Evolutionary conservation across 352 stramenopile genomes (phyloP).

Genomic region (Pythium aphanidermatum): DNA sequence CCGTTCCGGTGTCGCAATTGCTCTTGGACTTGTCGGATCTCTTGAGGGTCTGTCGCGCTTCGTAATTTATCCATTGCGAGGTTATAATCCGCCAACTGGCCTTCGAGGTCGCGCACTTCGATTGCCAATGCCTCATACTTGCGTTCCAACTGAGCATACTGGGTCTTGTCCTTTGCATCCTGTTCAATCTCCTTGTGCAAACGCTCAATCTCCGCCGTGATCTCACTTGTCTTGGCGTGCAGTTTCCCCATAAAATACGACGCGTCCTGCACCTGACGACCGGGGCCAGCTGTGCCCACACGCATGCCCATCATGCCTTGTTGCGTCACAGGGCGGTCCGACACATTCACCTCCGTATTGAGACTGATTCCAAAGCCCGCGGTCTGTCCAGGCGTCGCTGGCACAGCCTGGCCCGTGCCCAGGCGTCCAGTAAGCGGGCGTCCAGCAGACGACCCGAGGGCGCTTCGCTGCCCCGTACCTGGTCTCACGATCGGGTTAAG

Average conservation of each 20-base stretch:
- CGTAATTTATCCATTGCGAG: conserved; percentile 90
- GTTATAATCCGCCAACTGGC: conserved; percentile 91
- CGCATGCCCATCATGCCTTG: conserved; percentile 93
- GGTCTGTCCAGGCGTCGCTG: conserved; percentile 59
- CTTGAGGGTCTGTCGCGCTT: conserved; percentile 53
- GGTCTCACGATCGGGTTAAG: conserved; percentile 57
- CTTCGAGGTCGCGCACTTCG: conserved; percentile 83
- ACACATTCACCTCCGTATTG: conserved; percentile 90
- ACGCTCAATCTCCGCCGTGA: conserved; percentile 75
- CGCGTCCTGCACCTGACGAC: conserved; percentile 83
- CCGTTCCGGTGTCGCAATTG: conserved; percentile 64
- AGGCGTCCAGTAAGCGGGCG: conserved; percentile 51
- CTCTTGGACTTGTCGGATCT: conserved; percentile 67
- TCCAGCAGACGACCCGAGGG: conserved; percentile 42
- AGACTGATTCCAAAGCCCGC: conserved; percentile 72
- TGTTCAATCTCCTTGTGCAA: conserved; percentile 83
- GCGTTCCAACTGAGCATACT: conserved; percentile 80
- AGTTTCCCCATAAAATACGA: conserved; percentile 89
- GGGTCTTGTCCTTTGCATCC: conserved; percentile 83
- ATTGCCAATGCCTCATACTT: conserved; percentile 67
- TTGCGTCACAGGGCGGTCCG: conserved; percentile 88
- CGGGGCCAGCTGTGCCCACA: conserved; percentile 50
- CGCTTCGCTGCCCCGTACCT: conserved; percentile 44
- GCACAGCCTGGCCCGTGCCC: conserved; percentile 44
- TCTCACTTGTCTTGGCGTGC: conserved; percentile 87